Evolutionary conservation across 176 grass and related monocot genomes (phyloP).

Genomic region (Phyllostachys edulis): DNA sequence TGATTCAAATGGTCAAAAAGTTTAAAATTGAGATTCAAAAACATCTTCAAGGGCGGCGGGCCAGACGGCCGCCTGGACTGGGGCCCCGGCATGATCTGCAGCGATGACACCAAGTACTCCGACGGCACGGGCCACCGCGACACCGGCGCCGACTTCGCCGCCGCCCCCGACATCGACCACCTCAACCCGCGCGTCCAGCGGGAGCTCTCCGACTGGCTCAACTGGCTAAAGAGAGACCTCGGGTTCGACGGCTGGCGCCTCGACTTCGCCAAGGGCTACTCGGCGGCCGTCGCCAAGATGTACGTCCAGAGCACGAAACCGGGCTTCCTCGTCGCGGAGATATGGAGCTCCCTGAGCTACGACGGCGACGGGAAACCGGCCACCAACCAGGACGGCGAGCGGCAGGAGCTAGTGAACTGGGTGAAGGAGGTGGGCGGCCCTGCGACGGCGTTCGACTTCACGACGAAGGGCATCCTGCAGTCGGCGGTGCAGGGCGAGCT

Average conservation of each 20-base stretch:
- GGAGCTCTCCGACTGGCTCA: constrained; percentile 73
- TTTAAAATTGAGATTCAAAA: background rate
- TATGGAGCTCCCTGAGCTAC: constrained; percentile 56
- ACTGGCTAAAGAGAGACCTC: constrained; percentile 64
- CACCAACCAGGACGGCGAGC: constrained; percentile 36
- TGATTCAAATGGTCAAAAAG: constrained; percentile 31
- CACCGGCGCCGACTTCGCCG: constrained; percentile 52
- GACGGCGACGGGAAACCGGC: constrained; percentile 40
- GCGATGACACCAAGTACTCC: constrained; percentile 60
- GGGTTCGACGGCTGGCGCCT: constrained; percentile 69
- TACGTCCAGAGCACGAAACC: constrained; percentile 43
- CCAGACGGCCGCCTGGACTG: constrained; percentile 70
- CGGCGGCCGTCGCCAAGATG: constrained; percentile 36
- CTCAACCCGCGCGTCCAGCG: constrained; percentile 60
- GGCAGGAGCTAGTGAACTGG: constrained; percentile 61
- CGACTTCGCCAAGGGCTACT: constrained; percentile 57
- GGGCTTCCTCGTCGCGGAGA: constrained; percentile 50
- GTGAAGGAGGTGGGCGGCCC: constrained; percentile 35
- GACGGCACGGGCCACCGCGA: constrained; percentile 59
- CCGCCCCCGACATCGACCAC: constrained; percentile 86
- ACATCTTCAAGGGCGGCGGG: constrained; percentile 58
- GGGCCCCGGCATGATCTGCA: constrained; percentile 66
- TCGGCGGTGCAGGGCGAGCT: constrained; percentile 53
- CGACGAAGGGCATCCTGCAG: constrained; percentile 57
- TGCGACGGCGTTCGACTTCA: constrained; percentile 56